Evolutionary conservation across 2,329 filamentous ascomycete species (phyloP), one percentile per base, ranked within the genome.

Genomic region (Cercospora nicotianae): DNA sequence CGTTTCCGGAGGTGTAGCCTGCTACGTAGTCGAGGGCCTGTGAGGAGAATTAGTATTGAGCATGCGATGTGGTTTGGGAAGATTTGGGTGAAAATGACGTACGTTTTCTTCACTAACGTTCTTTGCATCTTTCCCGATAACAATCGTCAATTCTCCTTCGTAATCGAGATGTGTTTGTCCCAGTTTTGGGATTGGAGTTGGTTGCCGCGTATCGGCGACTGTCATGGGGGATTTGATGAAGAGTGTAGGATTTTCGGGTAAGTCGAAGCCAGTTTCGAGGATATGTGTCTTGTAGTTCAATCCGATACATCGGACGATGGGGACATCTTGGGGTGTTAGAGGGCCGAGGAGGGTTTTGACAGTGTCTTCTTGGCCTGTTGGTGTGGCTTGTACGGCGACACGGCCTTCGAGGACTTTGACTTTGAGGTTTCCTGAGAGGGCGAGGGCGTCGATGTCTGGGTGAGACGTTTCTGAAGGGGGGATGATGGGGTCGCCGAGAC

Each of bases 1-100:
- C 91, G 79, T 94, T 91, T 64, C 91, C 90, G 36, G 91, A 86
- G 2, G 88, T 84, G 76, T 93, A 94, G 5, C 91, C 91, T 1
- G 93, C 82, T 2, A 94, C 89, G 74, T 91, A 89, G 63, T 89
- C 81, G n/a, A 93, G 81, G 0, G 91, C 91, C 58, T 16, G 5
- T 18, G 23, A 16, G 9, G 5, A 28, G 45, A 3, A 6, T 61
- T 10, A 61, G 59, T 18, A 13, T 10, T 42, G 31, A 9, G 9
- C 16, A 26, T 26, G 16, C n/a, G 20, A 18, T 33, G 6, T n/a
- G 26, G 28, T 39, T 39, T 39, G 13, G 13, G 16, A 12, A 20
- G 6, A 3, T 18, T 18, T 31, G 55, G 53, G 7, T 39, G 36
- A 8, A 8, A 12, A 36, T 18, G n/a, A 30, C 62, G 13, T 58